These are phyloP conservation scores for Artemisia princeps DNA, from an alignment of 140 eudicot genomes.

Conservation along the genomic window DNA sequence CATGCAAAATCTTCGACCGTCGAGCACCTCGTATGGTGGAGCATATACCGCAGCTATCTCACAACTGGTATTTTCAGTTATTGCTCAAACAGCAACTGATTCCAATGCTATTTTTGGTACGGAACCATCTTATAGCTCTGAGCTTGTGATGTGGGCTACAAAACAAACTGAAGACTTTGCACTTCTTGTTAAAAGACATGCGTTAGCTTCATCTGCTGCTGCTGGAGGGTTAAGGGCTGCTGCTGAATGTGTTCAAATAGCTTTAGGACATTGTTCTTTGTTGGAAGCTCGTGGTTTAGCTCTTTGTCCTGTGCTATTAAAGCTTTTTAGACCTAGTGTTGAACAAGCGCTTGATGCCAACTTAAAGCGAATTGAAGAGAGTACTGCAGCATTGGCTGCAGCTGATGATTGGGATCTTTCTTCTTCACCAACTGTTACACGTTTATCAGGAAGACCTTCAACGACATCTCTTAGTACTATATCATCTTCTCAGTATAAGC, in stretches of 20 bases:
- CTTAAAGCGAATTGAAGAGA: slow-evolving; percentile 84
- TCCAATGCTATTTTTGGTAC: slow-evolving; percentile 65
- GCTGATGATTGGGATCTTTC: slow-evolving; percentile 98
- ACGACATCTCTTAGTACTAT: slow-evolving; percentile 40
- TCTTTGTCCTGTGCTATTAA: slow-evolving; percentile 86
- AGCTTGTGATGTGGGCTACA: slow-evolving; percentile 97
- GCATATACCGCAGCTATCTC: slow-evolving; percentile 98
- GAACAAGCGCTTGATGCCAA: slow-evolving; percentile 99
- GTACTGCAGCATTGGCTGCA: slow-evolving; percentile 95
- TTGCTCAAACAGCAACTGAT: slow-evolving; percentile 89
- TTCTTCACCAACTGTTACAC: slow-evolving; percentile 50
- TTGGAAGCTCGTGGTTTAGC: slow-evolving; percentile 87
- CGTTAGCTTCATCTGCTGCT: slow-evolving; percentile 98
- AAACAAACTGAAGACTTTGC: slow-evolving; percentile 83
- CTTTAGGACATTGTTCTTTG: slow-evolving; percentile 93
- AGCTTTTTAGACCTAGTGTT: slow-evolving; percentile 90
- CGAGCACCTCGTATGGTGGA: slow-evolving; percentile 95
- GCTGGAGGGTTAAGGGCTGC: slow-evolving; percentile 99
- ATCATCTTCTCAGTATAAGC: slow-evolving; percentile 53
- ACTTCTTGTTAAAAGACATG: slow-evolving; percentile 81
- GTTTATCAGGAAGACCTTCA: slow-evolving; percentile 65
- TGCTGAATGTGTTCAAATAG: slow-evolving; percentile 97
- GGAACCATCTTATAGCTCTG: slow-evolving; percentile 79
- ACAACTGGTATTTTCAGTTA: slow-evolving; percentile 87
- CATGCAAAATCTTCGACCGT: slow-evolving; percentile 91